A percentile compares a stretch with the other conserved stretches of the same genome.
Conservation (phyloP, 768 basidiomycete genomes). For the Sporobolomyces phaffii region DNA sequence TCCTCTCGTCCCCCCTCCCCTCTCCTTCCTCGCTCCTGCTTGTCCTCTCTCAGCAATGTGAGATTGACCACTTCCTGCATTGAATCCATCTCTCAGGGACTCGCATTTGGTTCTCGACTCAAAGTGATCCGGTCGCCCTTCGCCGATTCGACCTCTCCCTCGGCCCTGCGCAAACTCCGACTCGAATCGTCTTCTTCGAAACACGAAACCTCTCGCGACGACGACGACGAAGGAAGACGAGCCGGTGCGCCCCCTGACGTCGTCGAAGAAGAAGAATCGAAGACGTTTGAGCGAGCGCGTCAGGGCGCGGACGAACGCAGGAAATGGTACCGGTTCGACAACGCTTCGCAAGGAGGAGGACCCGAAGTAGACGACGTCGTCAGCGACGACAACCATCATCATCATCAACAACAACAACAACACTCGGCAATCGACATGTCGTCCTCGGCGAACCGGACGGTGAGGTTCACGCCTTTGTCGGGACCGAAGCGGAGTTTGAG, state of each 20-base stretch:
- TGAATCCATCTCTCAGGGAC: too few species aligned
- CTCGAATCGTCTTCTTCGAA: neutral
- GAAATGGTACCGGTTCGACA: conserved; percentile 13
- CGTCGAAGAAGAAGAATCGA: too few species aligned
- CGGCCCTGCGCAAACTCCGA: conserved; percentile 15
- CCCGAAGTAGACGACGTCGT: too few species aligned
- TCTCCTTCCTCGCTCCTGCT: too few species aligned
- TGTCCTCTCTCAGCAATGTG: too few species aligned
- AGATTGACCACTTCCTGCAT: too few species aligned
- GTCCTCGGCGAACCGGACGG: neutral
- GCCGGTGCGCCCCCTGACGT: too few species aligned
- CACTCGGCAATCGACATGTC: neutral
- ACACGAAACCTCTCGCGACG: neutral
- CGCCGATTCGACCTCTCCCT: conserved; percentile 22
- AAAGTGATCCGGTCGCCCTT: conserved; percentile 30
- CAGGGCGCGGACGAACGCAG: neutral
- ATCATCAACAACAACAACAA: neutral
- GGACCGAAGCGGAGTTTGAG: neutral
- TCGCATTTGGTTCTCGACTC: conserved; percentile 22
- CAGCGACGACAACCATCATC: neutral
- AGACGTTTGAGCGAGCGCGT: neutral
- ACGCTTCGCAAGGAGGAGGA: too few species aligned
- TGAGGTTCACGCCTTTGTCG: neutral
- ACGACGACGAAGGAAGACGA: neutral
- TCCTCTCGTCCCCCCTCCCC: too few species aligned